Conservation (phyloP, 2,329 filamentous ascomycete genomes). For the Nemania sp. region DNA sequence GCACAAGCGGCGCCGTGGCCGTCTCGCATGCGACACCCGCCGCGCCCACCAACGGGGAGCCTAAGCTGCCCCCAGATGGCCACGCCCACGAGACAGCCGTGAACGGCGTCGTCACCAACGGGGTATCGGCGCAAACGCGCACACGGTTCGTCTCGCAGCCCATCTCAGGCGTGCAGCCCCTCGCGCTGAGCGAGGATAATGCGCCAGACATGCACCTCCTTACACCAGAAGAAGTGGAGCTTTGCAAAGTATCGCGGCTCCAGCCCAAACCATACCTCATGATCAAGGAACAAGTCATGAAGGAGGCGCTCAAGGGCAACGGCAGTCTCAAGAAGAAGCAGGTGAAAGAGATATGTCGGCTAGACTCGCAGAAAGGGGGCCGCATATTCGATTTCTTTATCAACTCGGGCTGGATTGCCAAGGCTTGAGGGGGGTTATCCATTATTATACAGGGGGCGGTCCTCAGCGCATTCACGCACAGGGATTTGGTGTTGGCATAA, state of each 20-base stretch:
- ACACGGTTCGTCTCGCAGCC: constrained; percentile 59
- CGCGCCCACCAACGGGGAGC: constrained; percentile 52
- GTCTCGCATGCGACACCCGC: constrained; percentile 36
- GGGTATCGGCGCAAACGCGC: constrained; percentile 49
- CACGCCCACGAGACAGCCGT: constrained; percentile 41
- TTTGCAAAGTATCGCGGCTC: constrained; percentile 82
- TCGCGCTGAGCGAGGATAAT: constrained; percentile 74
- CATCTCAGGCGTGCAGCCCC: constrained; percentile 64
- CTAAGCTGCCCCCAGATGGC: constrained; percentile 60
- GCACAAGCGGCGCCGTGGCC: constrained; percentile 37
- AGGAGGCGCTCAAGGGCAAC: constrained; percentile 87
- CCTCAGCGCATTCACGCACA: neutral
- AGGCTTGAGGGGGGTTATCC: constrained; percentile 58
- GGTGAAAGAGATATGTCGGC: constrained; percentile 79
- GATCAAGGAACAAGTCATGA: constrained; percentile 90
- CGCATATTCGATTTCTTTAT: constrained; percentile 95
- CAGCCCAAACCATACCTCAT: constrained; percentile 94
- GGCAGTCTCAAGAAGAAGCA: constrained; percentile 93
- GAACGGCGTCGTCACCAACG: constrained; percentile 46
- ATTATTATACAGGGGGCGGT: neutral
- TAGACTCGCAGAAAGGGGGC: constrained; percentile 84
- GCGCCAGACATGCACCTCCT: constrained; percentile 85
- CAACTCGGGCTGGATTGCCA: constrained; percentile 87
- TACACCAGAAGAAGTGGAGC: constrained; percentile 78
- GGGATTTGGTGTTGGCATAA: neutral